Percentiles rank a stretch among this genome's conserved stretches.
Conservation (phyloP, 768 basidiomycete species). For the Lactarius trivialis region DNA sequence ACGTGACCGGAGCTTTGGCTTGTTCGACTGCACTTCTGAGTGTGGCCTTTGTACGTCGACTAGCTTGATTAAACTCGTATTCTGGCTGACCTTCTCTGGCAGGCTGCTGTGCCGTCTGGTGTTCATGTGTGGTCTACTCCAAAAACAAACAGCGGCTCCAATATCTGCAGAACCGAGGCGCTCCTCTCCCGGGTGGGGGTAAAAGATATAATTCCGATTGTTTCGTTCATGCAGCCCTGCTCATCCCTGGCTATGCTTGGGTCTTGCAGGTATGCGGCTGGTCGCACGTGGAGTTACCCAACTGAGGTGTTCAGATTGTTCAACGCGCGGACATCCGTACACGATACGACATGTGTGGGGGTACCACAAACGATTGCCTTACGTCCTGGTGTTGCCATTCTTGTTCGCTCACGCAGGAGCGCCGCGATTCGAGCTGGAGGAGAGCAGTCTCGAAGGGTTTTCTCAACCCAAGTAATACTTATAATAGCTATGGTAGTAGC, state of each 20-base stretch:
- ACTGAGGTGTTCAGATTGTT: constrained; percentile 29
- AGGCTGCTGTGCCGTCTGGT: constrained; percentile 35
- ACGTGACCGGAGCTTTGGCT: constrained; percentile 32
- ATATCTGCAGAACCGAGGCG: constrained; percentile 32
- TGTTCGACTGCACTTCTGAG: constrained; percentile 24
- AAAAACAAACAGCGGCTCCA: constrained; percentile 37
- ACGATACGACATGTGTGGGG: too few relatives aligned
- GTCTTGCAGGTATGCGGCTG: constrained; percentile 20
- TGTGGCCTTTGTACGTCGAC: constrained; percentile 26
- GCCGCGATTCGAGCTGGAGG: too few relatives aligned
- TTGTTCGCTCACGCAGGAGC: constrained; percentile 47
- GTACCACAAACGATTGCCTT: constrained; percentile 36
- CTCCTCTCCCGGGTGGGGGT: constrained; percentile 34
- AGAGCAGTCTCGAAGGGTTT: too few relatives aligned
- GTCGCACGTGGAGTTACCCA: constrained; percentile 7
- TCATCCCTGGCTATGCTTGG: constrained; percentile 30
- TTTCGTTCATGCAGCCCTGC: constrained; percentile 31
- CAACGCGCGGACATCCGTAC: constrained; percentile 37
- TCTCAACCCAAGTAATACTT: too few relatives aligned
- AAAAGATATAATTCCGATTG: too few relatives aligned
- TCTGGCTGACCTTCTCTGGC: constrained; percentile 15
- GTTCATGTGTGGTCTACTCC: constrained; percentile 38
- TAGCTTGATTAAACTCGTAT: background rate
- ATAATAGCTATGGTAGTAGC: too few relatives aligned
- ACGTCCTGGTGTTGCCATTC: constrained; percentile 38